These are phyloP conservation scores for Saksenaea vasiformis DNA, from an alignment of 371 early-diverging fungal genomes.

Conservation along the genomic window DNA sequence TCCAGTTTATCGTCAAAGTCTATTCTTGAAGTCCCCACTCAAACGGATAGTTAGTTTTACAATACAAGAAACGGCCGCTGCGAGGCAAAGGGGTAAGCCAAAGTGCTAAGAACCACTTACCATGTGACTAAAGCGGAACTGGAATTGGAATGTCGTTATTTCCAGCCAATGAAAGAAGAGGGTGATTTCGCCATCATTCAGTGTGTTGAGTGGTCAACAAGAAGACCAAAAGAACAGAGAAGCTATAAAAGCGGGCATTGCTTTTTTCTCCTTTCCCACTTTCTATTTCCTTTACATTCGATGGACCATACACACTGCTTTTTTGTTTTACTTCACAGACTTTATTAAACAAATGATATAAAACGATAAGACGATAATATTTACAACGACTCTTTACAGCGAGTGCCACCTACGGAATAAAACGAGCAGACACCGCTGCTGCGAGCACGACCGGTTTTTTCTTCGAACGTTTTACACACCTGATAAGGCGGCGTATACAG, in stretches of 20 bases:
- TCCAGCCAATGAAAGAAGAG: constrained; percentile 19
- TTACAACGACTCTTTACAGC: constrained; percentile 16
- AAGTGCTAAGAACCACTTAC: too few species aligned
- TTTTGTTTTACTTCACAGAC: background rate
- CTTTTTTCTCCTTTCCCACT: background rate
- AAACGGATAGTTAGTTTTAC: too few species aligned
- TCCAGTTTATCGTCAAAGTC: too few species aligned
- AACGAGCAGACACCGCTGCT: constrained; percentile 71
- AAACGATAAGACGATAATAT: background rate
- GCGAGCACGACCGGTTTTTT: constrained; percentile 70
- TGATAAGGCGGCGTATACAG: constrained; percentile 92
- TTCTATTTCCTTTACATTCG: background rate
- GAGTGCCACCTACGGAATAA: constrained; percentile 63
- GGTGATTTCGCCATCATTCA: constrained; percentile 27
- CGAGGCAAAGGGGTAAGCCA: too few species aligned
- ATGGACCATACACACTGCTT: background rate
- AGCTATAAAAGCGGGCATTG: background rate
- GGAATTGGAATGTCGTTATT: background rate
- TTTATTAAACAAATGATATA: constrained; percentile 3
- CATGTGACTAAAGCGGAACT: background rate
- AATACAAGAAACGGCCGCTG: too few species aligned
- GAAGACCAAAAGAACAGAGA: background rate
- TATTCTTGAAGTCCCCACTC: too few species aligned
- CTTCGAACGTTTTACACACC: constrained; percentile 84
- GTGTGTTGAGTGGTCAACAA: constrained; percentile 18